These are phyloP conservation scores for Candida anglica DNA, from an alignment of 805 yeast genomes.

Conservation along the genomic window DNA sequence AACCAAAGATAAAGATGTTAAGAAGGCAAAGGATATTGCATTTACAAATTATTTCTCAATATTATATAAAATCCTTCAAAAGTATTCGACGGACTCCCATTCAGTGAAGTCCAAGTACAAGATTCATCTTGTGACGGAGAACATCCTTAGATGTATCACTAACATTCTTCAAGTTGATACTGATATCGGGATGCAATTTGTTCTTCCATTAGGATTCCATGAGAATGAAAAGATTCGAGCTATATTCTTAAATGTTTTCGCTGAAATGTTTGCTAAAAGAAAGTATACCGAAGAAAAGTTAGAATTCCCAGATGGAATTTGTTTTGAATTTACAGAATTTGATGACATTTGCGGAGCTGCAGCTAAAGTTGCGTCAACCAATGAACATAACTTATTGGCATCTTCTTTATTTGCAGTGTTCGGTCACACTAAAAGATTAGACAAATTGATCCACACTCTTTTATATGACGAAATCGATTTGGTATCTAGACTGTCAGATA, in stretches of 20 bases:
- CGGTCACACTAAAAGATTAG: constrained; percentile 30
- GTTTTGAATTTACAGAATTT: constrained; percentile 27
- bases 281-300: constrained; percentile 18
- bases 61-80: constrained; percentile 52
- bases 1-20: constrained; percentile 47
- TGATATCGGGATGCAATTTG: constrained; percentile 71
- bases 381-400: constrained; percentile 70
- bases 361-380: constrained; percentile 59
- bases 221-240: constrained; percentile 60
- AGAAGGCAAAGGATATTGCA: constrained; percentile 52
- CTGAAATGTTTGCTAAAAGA: constrained; percentile 51
- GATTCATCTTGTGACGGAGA: constrained; percentile 52
- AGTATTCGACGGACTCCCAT: constrained; percentile 24
- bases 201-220: constrained; percentile 76
- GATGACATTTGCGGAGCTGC: constrained; percentile 47
- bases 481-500: constrained; percentile 63
- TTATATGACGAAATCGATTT: constrained; percentile 59
- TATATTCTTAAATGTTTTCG: constrained; percentile 74
- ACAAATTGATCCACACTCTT: constrained; percentile 48
- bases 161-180: constrained; percentile 69
- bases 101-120: constrained; percentile 44
- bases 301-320: constrained; percentile 23
- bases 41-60: constrained; percentile 68
- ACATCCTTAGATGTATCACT: constrained; percentile 61
- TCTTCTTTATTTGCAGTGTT: constrained; percentile 57